Evolutionary conservation across 2,329 filamentous ascomycete genomes (phyloP).

Genomic region (Aspergillus awamori): DNA sequence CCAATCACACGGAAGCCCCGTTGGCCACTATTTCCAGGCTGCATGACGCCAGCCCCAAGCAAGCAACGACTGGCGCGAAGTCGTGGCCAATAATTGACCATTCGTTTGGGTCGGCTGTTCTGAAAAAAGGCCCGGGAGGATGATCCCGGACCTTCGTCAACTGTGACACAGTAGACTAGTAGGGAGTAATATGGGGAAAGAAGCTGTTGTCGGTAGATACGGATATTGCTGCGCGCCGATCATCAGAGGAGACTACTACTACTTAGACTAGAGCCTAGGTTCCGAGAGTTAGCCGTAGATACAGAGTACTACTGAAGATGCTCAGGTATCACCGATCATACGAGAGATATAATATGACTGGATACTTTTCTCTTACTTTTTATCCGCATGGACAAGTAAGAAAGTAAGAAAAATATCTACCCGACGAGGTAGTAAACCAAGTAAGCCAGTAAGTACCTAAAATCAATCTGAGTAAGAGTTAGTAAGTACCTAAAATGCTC

Average conservation of each 20-base stretch:
- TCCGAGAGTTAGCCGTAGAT: background rate
- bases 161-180: background rate
- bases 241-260: background rate
- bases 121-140: constrained; percentile 13
- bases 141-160: constrained; percentile 4
- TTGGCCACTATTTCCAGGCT: constrained; percentile 33
- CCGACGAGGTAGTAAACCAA: background rate
- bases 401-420: background rate
- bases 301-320: background rate
- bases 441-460: background rate
- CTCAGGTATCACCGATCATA: constrained; percentile 9
- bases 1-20: constrained; percentile 26
- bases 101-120: constrained; percentile 12
- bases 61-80: constrained; percentile 27
- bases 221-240: background rate
- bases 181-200: constrained; percentile 11
- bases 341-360: too few relatives aligned
- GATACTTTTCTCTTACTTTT: too few relatives aligned
- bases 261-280: background rate
- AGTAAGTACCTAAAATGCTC: background rate
- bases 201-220: background rate
- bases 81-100: constrained; percentile 29
- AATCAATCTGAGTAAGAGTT: background rate
- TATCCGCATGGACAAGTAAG: too few relatives aligned
- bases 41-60: constrained; percentile 37